These are phyloP conservation scores for Mycena filopes DNA, from an alignment of 768 basidiomycete genomes.

Conservation along the genomic window DNA sequence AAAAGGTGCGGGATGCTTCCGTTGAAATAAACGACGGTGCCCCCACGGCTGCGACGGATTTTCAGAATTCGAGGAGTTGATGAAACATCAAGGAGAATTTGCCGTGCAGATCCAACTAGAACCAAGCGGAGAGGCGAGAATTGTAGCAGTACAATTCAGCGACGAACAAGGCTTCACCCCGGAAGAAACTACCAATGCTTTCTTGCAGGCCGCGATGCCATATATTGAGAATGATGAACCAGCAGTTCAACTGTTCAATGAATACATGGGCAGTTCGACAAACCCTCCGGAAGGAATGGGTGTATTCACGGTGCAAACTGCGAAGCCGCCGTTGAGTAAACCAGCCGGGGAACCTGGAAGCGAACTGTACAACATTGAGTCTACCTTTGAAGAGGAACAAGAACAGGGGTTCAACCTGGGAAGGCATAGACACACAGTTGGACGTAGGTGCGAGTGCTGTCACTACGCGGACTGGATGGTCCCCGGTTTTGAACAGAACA, in stretches of 20 bases:
- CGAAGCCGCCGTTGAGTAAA: no score
- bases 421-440: background rate
- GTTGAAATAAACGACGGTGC: background rate
- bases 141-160: background rate
- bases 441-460: background rate
- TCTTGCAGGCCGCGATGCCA: background rate
- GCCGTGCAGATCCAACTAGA: conserved; percentile 4
- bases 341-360: no score
- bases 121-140: background rate
- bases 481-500: background rate
- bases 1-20: background rate
- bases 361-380: background rate
- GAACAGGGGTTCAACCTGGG: no score
- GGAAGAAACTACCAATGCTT: background rate
- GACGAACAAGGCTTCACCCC: background rate
- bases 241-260: background rate
- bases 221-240: background rate
- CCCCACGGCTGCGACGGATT: background rate
- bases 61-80: conserved; percentile 6
- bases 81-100: conserved; percentile 6
- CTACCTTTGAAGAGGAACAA: background rate
- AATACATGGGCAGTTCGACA: background rate
- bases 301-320: no score
- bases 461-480: background rate
- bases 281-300: no score